Base-by-base conservation (phyloP, 2,329 filamentous ascomycete genomes). In the Fusarium annulatum region DNA sequence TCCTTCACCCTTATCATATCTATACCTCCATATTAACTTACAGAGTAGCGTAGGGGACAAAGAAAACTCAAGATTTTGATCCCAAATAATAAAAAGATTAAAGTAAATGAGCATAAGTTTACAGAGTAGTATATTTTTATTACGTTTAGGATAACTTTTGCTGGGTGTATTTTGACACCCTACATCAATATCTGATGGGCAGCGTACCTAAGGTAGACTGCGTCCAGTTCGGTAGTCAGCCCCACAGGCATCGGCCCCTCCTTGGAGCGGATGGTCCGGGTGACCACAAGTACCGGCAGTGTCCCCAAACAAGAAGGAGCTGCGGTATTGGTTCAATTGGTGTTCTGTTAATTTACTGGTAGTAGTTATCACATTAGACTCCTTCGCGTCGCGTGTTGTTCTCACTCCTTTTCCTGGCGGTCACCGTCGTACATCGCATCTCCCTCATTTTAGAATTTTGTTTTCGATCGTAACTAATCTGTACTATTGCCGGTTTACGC, bases 251-350 rank as follows among this genome's bases (percentile, higher is more conserved):
- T 55, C 69, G 36, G 52, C 18, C 57, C 69, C 51, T 33, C 33
- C 33, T 36, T 45, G 33, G 21, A 64, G 26, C 43, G 52, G 52
- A 61, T 58, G 42, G 49, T 58, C 64, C 49, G 51, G 60, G 52
- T 36, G 59, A 67, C 49, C 53, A 62, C 41, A 64, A 63, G 60
- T 68, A 71, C 67, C 49, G 43, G 28, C 30, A 51, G 30, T 36
- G 30, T 28, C 41, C 60, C 69, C 53, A 69, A 70, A 66, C 21
- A 39, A 62, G 64, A 69, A 74, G 69, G 68, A 46, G 58, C 39
- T 48, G 48, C 36, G 30, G 28, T 26, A 48, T 57, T 60, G 45
- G 61, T 48, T 48, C 26, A 33, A 69, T 69, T 65, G 41, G n/a
- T 34, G 36, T 23, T 42, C 10, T 36, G 53, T 62, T 72, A 69